These are phyloP conservation scores for Crotalaria pallida DNA, from an alignment of 306 rosid species.

Conservation along the genomic window DNA sequence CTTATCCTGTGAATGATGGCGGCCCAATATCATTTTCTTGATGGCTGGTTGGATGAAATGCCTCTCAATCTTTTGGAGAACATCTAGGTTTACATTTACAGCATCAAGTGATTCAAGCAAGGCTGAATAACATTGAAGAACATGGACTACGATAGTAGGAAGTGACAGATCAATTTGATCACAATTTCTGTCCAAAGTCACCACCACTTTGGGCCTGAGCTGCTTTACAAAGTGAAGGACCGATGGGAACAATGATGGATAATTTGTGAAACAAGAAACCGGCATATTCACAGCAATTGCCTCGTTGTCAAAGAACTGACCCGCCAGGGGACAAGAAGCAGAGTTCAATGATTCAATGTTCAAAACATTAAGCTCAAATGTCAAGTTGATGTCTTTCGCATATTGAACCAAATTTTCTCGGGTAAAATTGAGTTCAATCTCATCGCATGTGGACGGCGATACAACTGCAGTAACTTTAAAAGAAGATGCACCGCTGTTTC, in stretches of 20 bases:
- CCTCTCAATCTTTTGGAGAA: slow-evolving; percentile 73
- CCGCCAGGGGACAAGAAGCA: slow-evolving; percentile 48
- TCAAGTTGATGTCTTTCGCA: slow-evolving; percentile 58
- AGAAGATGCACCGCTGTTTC: slow-evolving; percentile 44
- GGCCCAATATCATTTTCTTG: slow-evolving; percentile 50
- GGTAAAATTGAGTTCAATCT: slow-evolving; percentile 71
- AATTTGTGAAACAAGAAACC: slow-evolving; percentile 41
- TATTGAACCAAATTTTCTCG: slow-evolving; percentile 57
- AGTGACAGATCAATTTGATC: slow-evolving; percentile 58
- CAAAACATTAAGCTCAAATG: slow-evolving; percentile 55
- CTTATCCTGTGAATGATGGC: slow-evolving; percentile 41
- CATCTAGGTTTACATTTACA: slow-evolving; percentile 57
- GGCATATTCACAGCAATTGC: slow-evolving; percentile 78
- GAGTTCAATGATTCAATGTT: slow-evolving; percentile 53
- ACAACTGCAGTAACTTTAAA: slow-evolving; percentile 78
- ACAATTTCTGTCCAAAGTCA: slow-evolving; percentile 57
- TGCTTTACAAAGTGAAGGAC: slow-evolving; percentile 66
- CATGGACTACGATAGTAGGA: slow-evolving; percentile 47
- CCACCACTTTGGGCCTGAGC: slow-evolving; percentile 65
- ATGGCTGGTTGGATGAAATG: slow-evolving; percentile 74
- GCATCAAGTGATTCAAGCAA: slow-evolving; percentile 88
- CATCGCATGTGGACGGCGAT: slow-evolving; percentile 47
- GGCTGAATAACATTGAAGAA: slow-evolving; percentile 52
- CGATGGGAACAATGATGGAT: slow-evolving; percentile 43
- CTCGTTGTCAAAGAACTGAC: slow-evolving; percentile 40